Conservation (phyloP, 805 yeast genomes). For the Candida glaebosa region DNA sequence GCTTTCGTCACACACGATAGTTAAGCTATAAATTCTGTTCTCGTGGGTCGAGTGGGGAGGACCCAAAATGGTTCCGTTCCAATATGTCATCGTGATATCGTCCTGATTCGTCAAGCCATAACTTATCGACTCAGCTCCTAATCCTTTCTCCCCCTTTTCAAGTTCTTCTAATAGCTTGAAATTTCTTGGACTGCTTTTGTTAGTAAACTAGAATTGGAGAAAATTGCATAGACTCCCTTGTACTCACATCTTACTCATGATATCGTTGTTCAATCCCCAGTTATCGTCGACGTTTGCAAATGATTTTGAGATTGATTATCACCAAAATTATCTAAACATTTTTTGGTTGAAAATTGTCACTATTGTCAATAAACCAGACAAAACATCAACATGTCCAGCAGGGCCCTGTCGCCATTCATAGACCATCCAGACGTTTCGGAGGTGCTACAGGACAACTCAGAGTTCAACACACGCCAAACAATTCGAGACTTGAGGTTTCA, state of each 20-base stretch:
- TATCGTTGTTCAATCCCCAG: background rate
- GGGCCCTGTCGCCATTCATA: conserved; percentile 21
- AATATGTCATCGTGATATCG: conserved; percentile 87
- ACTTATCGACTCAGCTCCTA: conserved; percentile 95
- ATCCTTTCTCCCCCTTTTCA: conserved; percentile 97
- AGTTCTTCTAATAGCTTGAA: conserved; percentile 93
- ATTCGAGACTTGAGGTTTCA: conserved; percentile 31
- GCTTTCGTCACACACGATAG: conserved; percentile 72
- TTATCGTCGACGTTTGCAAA: background rate
- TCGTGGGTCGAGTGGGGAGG: conserved; percentile 92
- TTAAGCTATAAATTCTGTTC: conserved; percentile 85
- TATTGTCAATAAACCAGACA: background rate
- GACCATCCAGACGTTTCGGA: conserved; percentile 17
- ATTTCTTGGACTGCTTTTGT: conserved; percentile 72
- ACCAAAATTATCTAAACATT: background rate
- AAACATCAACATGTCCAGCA: background rate
- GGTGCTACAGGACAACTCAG: conserved; percentile 12
- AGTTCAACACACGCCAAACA: conserved; percentile 14
- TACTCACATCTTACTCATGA: background rate
- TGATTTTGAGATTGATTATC: background rate
- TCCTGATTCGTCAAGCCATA: conserved; percentile 88
- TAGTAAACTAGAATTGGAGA: conserved; percentile 13
- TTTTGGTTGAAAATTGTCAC: too few relatives aligned
- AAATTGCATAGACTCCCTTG: too few relatives aligned
- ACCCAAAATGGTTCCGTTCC: conserved; percentile 98